Evolutionary conservation across 192 early-diverging fungal species (phyloP).

Genomic region (Coemansia sp.): DNA sequence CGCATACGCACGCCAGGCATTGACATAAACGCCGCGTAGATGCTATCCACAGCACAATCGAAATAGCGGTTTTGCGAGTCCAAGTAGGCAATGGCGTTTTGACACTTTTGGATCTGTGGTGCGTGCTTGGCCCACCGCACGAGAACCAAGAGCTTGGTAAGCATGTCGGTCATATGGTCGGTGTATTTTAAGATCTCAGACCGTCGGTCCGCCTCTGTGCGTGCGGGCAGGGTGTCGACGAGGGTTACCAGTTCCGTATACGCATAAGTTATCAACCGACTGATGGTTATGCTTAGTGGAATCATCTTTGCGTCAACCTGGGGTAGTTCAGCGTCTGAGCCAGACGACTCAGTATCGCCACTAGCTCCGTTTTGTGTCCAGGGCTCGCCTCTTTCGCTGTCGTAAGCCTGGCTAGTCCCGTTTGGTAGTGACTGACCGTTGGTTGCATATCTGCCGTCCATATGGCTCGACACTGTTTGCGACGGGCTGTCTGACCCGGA

Average conservation of each 20-base stretch:
- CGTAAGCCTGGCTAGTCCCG: background rate
- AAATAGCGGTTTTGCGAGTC: conserved; percentile 64
- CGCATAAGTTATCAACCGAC: conserved; percentile 63
- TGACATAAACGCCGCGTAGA: conserved; percentile 56
- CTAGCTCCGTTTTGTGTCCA: background rate
- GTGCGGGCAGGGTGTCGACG: conserved; percentile 64
- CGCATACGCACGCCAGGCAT: conserved; percentile 65
- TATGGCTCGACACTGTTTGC: background rate
- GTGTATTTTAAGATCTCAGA: conserved; percentile 65
- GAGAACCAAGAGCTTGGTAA: conserved; percentile 71
- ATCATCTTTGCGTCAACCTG: conserved; percentile 65
- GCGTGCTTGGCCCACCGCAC: conserved; percentile 76
- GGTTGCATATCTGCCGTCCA: background rate
- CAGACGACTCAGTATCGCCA: conserved; percentile 8
- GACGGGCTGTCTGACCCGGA: conserved; percentile 19
- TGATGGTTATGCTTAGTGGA: conserved; percentile 59
- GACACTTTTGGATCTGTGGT: conserved; percentile 68
- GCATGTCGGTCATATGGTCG: conserved; percentile 62
- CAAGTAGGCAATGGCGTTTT: conserved; percentile 64
- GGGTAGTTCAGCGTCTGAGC: conserved; percentile 48
- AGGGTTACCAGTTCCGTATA: conserved; percentile 67
- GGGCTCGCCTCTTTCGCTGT: background rate
- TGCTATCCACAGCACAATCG: conserved; percentile 59
- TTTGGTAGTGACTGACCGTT: conserved; percentile 8
- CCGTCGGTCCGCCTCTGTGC: conserved; percentile 59